Base-by-base conservation (phyloP, 257 asterid species). In the Marsdenia floribunda region DNA sequence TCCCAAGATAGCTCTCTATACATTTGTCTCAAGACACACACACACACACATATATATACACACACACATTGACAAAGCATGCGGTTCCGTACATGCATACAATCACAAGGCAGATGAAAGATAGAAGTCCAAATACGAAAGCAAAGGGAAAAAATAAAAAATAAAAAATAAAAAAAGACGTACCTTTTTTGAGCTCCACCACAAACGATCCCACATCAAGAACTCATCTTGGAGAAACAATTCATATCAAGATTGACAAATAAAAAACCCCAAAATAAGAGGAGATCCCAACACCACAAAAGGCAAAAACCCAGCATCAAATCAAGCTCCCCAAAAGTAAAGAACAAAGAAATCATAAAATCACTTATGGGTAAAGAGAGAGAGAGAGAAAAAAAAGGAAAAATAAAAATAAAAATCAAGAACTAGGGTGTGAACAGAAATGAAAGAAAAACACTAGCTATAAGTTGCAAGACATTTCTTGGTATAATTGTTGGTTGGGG, bases 141-240 rank as follows among this genome's bases (percentile, higher is more conserved):
- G 33, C 33, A 29, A 29, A 29, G 0, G 11, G 58, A 0, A 67
- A 35, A 14, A 24, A n/a, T n/a, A n/a, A n/a, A n/a, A n/a, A n/a
- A n/a, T n/a, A n/a, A 55, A 3, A 65, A 44, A 3, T 55, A 35
- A 22, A 6, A 73, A 49, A 44, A 47, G 63, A 66, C n/a, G n/a
- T 47, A 73, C 82, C 74, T 73, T 54, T 37, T 11, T 26, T 52
- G 63, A 57, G 72, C 66, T 57, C 59, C 75, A 68, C 68, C 77
- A 38, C 18, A 29, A 50, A 52, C 55, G 49, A 77, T 53, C 73
- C 77, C 77, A 37, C 73, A 64, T 77, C 76, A 73, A 78, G 74
- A 78, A 38, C 35, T 61, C 78, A 73, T 69, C 37, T 24, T 40
- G 33, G 46, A n/a, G 59, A 44, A 71, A 33, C 73, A 49, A 53